A percentile compares a stretch with the other conserved stretches of the same genome.
phyloP scores from a whole-genome alignment of 805 yeast species.

The Priceomyces melissophilus region DNA sequence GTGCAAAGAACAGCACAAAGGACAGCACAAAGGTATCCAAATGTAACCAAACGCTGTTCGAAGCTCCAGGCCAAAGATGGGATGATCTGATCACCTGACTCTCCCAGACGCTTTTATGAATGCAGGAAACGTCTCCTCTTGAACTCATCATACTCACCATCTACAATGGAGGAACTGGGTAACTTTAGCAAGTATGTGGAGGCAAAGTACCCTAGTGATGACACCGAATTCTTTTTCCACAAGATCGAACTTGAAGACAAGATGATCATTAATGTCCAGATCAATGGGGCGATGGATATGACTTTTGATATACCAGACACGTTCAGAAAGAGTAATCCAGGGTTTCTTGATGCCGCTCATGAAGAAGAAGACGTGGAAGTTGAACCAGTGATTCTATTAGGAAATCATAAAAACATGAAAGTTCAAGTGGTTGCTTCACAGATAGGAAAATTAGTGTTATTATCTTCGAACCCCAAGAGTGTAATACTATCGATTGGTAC shows the following conservation, averaged over 20 bases:
- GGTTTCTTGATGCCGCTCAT: constrained; percentile 12
- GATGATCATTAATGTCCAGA: constrained; percentile 35
- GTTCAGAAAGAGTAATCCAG: constrained; percentile 8
- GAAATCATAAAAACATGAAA: constrained; percentile 46
- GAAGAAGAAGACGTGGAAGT: constrained; percentile 26
- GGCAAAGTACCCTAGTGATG: constrained; percentile 7
- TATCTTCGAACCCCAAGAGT: constrained; percentile 29
- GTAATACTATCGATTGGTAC: constrained; percentile 45
- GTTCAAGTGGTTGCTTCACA: constrained; percentile 48
- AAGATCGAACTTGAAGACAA: constrained; percentile 37
- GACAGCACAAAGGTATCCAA: no score
- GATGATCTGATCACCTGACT: no score
- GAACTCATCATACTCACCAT: no score
- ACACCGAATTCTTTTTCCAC: constrained; percentile 19
- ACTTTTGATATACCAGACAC: constrained; percentile 43
- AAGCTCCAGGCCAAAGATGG: no score
- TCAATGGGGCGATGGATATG: constrained; percentile 48
- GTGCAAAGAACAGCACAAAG: no score
- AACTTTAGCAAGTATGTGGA: constrained; percentile 10
- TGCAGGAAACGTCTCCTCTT: no score
- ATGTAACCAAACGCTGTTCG: no score
- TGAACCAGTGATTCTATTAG: constrained; percentile 46
- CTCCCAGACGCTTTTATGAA: no score
- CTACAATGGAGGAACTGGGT: constrained; percentile 8
- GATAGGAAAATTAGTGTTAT: constrained; percentile 40